Evolutionary conservation across 2,329 filamentous ascomycete species (phyloP).

Genomic region (Coccinonectria pachysandricola): DNA sequence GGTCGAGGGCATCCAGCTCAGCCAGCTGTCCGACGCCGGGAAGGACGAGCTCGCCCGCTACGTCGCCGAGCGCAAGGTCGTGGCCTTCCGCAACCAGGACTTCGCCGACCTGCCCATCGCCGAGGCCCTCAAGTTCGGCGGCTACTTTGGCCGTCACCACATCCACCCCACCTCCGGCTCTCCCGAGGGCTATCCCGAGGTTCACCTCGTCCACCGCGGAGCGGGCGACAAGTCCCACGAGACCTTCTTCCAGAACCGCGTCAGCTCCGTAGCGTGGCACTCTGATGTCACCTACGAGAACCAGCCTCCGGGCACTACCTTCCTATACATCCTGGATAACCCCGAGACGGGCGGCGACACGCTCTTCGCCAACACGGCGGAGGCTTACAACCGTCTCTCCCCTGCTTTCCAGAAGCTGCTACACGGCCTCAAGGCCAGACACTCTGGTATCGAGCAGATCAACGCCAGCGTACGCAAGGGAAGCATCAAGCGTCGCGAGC

Average conservation of each 20-base stretch:
- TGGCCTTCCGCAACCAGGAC: conserved; percentile 68
- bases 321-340: conserved; percentile 77
- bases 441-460: conserved; percentile 76
- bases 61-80: conserved; percentile 68
- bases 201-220: conserved; percentile 70
- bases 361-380: conserved; percentile 66
- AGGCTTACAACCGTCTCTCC: conserved; percentile 72
- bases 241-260: conserved; percentile 55
- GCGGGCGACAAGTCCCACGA: conserved; percentile 38
- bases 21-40: conserved; percentile 53
- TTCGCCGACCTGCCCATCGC: conserved; percentile 59
- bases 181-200: conserved; percentile 60
- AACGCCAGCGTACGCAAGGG: conserved; percentile 55
- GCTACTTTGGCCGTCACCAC: conserved; percentile 73
- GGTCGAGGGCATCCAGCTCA: conserved; percentile 61
- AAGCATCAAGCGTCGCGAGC: conserved; percentile 64
- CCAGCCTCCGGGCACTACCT: conserved; percentile 83
- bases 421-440: conserved; percentile 69
- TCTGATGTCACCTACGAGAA: conserved; percentile 80
- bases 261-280: conserved; percentile 81
- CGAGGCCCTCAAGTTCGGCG: conserved; percentile 57
- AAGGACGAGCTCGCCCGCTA: conserved; percentile 70
- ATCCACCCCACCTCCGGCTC: conserved; percentile 72
- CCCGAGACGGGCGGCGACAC: conserved; percentile 77
- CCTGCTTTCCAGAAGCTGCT: conserved; percentile 70